phyloP scores from a whole-genome alignment of 2,329 filamentous ascomycete species.

The Neofusicoccum parvum region DNA sequence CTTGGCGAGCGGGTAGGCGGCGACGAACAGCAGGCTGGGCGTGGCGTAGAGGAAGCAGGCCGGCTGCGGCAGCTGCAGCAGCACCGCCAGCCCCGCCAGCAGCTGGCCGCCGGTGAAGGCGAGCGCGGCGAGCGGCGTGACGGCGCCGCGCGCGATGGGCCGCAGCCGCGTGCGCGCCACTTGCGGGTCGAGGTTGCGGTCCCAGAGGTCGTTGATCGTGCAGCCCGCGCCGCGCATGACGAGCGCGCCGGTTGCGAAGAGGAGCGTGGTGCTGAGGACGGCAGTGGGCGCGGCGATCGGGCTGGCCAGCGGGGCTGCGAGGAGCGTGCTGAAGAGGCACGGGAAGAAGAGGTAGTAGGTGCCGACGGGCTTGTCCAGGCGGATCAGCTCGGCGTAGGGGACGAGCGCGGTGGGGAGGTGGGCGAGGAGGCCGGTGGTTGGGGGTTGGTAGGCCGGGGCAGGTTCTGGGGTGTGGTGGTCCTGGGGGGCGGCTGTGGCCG shows the following conservation, averaged over 20 bases:
- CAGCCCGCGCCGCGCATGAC: slow-evolving; percentile 89
- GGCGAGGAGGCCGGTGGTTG: slow-evolving; percentile 71
- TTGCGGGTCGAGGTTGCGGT: slow-evolving; percentile 81
- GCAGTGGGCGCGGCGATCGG: slow-evolving; percentile 63
- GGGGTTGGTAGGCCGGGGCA: slow-evolving; percentile 60
- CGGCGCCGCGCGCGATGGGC: slow-evolving; percentile 77
- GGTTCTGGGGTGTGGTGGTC: not conserved
- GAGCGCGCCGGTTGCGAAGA: slow-evolving; percentile 76
- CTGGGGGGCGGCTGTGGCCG: not conserved
- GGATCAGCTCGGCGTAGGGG: slow-evolving; percentile 80
- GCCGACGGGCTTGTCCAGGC: slow-evolving; percentile 78
- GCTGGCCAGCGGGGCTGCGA: slow-evolving; percentile 70
- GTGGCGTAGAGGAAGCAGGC: slow-evolving; percentile 76
- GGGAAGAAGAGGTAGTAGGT: slow-evolving; percentile 86
- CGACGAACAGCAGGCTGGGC: slow-evolving; percentile 73
- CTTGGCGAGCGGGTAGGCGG: slow-evolving; percentile 80
- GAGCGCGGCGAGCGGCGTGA: slow-evolving; percentile 71
- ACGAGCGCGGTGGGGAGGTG: slow-evolving; percentile 69
- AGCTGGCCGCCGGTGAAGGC: slow-evolving; percentile 76
- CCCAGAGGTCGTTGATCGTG: slow-evolving; percentile 89
- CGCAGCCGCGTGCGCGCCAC: slow-evolving; percentile 75
- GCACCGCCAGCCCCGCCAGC: slow-evolving; percentile 69
- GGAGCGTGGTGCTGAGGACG: slow-evolving; percentile 63
- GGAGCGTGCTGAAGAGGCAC: slow-evolving; percentile 79
- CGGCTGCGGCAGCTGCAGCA: slow-evolving; percentile 71